Conservation (phyloP, 257 asterid genomes). For the Verbascum thapsus region DNA sequence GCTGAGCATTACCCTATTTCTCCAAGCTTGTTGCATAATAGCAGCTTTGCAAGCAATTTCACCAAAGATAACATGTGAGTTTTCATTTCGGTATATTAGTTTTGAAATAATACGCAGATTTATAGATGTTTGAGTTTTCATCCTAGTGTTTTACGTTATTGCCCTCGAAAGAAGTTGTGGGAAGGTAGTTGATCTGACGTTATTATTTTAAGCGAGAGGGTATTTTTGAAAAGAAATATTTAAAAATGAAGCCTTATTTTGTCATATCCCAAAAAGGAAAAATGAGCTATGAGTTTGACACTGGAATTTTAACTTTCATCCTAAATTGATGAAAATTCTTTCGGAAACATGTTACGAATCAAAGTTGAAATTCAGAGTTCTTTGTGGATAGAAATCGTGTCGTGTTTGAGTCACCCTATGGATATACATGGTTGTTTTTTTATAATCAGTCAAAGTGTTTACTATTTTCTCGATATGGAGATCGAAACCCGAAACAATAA, state of each 20-base stretch:
- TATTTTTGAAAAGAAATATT: too few relatives aligned
- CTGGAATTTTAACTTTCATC: background rate
- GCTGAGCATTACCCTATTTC: slow-evolving; percentile 57
- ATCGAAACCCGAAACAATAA: too few relatives aligned
- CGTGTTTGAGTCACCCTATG: background rate
- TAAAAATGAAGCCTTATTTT: too few relatives aligned
- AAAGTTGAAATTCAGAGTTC: background rate
- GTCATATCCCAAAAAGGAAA: too few relatives aligned
- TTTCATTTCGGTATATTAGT: slow-evolving; percentile 3
- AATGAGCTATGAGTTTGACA: too few relatives aligned
- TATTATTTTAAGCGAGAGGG: background rate
- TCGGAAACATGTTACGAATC: background rate
- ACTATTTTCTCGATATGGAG: too few relatives aligned
- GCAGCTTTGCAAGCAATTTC: slow-evolving; percentile 53
- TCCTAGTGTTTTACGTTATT: background rate
- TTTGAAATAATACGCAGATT: background rate
- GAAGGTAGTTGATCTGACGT: too few relatives aligned
- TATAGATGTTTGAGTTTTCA: slow-evolving; percentile 1
- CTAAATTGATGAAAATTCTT: slow-evolving; percentile 3
- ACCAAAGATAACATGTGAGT: slow-evolving; percentile 78
- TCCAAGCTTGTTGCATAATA: slow-evolving; percentile 88
- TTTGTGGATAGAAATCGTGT: background rate
- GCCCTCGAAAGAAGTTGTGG: too few relatives aligned
- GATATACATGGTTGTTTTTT: background rate
- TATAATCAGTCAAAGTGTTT: too few relatives aligned